Evolutionary conservation across 2,329 filamentous ascomycete genomes (phyloP), one percentile per base, ranked within the genome.

Genomic region (Periconia macrospinosa): DNA sequence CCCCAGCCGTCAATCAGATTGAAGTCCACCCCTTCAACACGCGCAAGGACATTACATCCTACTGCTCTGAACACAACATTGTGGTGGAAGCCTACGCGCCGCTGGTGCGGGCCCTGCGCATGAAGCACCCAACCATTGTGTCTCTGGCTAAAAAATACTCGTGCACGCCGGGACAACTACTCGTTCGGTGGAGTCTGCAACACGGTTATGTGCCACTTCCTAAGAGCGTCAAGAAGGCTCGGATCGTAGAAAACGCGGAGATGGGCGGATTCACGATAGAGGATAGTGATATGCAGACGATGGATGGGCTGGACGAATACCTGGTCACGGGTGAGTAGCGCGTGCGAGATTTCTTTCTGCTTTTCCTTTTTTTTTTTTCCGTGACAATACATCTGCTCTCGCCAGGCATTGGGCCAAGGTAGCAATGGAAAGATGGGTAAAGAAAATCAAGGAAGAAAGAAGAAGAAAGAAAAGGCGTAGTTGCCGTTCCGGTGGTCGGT

Each of bases 11-110:
- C 47, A 93, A 93, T 65, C 90, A 94, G 75, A 87, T 92, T 63
- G 71, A 93, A 70, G 82, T 92, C 1, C 89, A 93, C 57, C 90
- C 89, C 0, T 94, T 93, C 81, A 91, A 92, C 70, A 91, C 88
- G 1, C 84, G 87, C 49, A 79, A 78, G 0, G 79, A 81, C 37
- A 91, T 94, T 57, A 82, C 85, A 0, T 79, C 81, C 13, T 86
- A 84, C 61, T 90, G 90, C 66, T 79, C 83, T 52, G 76, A 83
- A 55, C 78, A 92, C 58, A 76, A 78, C 37, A 92, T 94, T 53
- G 75, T 87, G 0, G 81, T 94, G 1, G 86, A 94, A 73, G 90
- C 91, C 0, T 95, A 94, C 60, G 89, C 89, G 7, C 91, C 91
- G 6, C 81, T 94, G 2, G 90, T 86, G 2, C 81, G 88, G 47